Conservation (phyloP, 2,329 filamentous ascomycete genomes). For the Sarocladiaceae sp. region DNA sequence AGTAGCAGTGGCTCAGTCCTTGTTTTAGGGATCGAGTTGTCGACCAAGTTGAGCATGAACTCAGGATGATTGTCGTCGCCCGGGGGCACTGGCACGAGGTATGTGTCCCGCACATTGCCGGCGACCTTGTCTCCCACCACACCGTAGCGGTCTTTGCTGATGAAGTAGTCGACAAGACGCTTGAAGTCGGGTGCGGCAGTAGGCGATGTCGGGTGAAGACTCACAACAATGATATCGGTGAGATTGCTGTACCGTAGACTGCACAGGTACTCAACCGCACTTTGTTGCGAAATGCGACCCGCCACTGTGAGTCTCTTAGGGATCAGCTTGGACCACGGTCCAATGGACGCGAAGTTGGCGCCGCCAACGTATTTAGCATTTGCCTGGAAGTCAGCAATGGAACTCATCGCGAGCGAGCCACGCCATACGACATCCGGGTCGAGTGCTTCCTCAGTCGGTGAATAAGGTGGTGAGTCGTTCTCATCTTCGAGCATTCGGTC, state of each 20-base stretch:
- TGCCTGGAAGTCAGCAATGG: conserved; percentile 67
- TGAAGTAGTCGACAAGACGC: conserved; percentile 81
- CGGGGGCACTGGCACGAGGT: conserved; percentile 77
- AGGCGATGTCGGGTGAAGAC: conserved; percentile 57
- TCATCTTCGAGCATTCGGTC: conserved; percentile 82
- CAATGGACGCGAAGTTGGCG: conserved; percentile 58
- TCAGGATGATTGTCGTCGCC: conserved; percentile 68
- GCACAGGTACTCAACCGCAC: conserved; percentile 87
- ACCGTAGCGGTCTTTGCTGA: conserved; percentile 73
- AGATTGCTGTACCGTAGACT: conserved; percentile 74
- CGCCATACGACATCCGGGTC: conserved; percentile 73
- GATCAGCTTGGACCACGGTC: conserved; percentile 68
- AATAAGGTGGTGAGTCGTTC: conserved; percentile 75
- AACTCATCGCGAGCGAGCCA: conserved; percentile 69
- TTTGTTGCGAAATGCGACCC: conserved; percentile 73
- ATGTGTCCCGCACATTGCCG: conserved; percentile 79
- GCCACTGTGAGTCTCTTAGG: conserved; percentile 64
- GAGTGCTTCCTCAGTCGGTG: conserved; percentile 62
- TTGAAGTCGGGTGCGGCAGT: conserved; percentile 57
- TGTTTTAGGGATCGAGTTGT: conserved; percentile 68
- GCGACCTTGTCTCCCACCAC: conserved; percentile 73
- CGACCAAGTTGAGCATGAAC: conserved; percentile 82
- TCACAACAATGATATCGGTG: conserved; percentile 79
- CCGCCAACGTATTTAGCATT: conserved; percentile 81
- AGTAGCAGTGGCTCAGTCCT: conserved; percentile 72